Evolutionary conservation across 805 yeast genomes (phyloP).

Genomic region (Kodamaea kaohsiungensis): DNA sequence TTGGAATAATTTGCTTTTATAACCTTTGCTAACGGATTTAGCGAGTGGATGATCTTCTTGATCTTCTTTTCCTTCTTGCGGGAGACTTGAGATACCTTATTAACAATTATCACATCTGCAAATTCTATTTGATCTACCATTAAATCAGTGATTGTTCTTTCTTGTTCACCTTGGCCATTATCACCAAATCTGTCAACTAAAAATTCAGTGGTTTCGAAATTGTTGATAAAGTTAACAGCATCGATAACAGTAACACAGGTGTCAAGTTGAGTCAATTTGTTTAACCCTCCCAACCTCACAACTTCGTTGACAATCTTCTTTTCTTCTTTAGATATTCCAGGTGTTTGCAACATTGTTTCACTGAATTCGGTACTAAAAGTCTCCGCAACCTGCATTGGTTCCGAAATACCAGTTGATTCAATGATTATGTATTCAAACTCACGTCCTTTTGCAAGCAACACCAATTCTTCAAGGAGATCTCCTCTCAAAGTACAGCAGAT

Average conservation of each 20-base stretch:
- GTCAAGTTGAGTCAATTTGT: conserved; percentile 40
- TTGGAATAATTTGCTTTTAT: conserved; percentile 37
- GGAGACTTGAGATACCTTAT: conserved; percentile 34
- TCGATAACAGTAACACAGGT: conserved; percentile 51
- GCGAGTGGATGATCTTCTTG: conserved; percentile 29
- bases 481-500: conserved; percentile 51
- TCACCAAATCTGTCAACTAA: conserved; percentile 42
- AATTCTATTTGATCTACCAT: conserved; percentile 51
- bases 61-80: conserved; percentile 28
- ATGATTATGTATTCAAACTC: conserved; percentile 45
- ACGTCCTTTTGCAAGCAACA: conserved; percentile 32
- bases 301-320: conserved; percentile 23
- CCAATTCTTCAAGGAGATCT: conserved; percentile 46
- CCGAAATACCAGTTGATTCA: conserved; percentile 49
- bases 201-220: conserved; percentile 46
- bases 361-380: conserved; percentile 47
- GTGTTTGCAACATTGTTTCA: conserved; percentile 28
- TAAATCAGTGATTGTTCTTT: conserved; percentile 46
- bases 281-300: conserved; percentile 40
- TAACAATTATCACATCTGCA: conserved; percentile 45
- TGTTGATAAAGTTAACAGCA: conserved; percentile 40
- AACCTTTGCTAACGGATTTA: conserved; percentile 46
- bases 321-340: conserved; percentile 20
- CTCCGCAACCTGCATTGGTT: conserved; percentile 54
- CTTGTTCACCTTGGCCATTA: conserved; percentile 41